Evolutionary conservation across 1,284 basidiomycete species (phyloP), one percentile per base, ranked within the genome.

Genomic region (Apiotrichum mycotoxinovorans): DNA sequence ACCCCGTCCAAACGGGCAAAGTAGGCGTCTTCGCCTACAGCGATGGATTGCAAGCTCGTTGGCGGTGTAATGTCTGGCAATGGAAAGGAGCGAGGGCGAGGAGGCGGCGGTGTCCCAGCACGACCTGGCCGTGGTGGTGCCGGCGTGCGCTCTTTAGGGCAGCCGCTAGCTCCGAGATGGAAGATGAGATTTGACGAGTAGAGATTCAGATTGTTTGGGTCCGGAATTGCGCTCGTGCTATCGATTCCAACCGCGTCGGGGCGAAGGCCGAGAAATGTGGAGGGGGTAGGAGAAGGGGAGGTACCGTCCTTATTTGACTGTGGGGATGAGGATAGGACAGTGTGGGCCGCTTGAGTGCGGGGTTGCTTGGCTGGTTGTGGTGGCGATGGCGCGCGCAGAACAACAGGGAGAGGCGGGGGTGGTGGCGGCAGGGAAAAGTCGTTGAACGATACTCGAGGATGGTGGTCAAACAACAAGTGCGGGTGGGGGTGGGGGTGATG

Each of bases 11-110:
- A 46, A 1, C 72, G 65, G 3, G 74, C 63, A 46, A 77, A 78
- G 61, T 76, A 79, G 2, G 76, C 72, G 60, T 79, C 77, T 66
- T 79, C 77, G 23, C 77, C 77, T 2, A 78, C 70, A 0, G 63
- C 61, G 4, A 61, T 61, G 0, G 66, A 67, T 1, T 59, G 54
- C 18, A 73, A 54, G 0, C 38, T 40, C 0, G 60, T 52, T 1
- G 73, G 73, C 14, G 68, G 52, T 0, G 63, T 63, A 1, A 74
- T 59, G 3, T 70, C 61, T 14, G 66, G 71, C 44, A 75, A 43
- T 2, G 67, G 65, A 50, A 74, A 75, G 0, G 66, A 66, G 5
- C 73, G 64, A 4, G 58, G 64, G 22, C 72, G 65, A 9, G 71
- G 71, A 14, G 66, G 66, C 8, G 71, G 62, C 11, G 69, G 56